Base-by-base conservation (phyloP, 148 eudicot species). In the Rhododendron ferrugineum region DNA sequence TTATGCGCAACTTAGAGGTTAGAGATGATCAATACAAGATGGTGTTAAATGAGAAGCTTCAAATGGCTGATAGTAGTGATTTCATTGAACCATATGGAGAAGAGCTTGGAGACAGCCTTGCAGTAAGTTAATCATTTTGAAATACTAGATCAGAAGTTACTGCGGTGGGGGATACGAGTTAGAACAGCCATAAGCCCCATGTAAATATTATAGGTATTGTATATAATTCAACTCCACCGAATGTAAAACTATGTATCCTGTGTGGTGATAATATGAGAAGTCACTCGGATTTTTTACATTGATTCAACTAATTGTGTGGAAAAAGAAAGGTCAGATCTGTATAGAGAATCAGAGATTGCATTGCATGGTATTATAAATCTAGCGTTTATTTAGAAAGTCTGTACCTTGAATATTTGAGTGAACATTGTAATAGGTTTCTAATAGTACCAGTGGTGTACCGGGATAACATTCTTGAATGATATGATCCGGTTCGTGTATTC, bases 1-100 rank as follows among this genome's bases (percentile, higher is more conserved):
- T 93, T 82, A 93, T 96, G 93, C 97, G 94, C 83, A 91, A 84
- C 79, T 93, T 96, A 58, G 97, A 91, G 79, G 94, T 93, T 85
- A 92, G 91, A 89, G 99, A 96, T 86, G 95, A 90, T 66, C 87
- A 93, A 78, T 95, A 90, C 89, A 93, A 93, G 90, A 84, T 85
- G 23, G 54, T 94, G 88, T 88, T 96, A 28, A 91, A 93, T 89
- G 94, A 93, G 84, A 94, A 92, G 96, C 96, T 94, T 87, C 93
- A 93, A 60, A 85, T 90, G 86, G 86, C 90, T 37, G 94, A 92
- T 88, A 87, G 88, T 81, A 85, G 89, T 80, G 90, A 91, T 79
- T 82, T 88, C 80, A 89, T 92, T 85, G 91, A 93, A 76, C 83
- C 89, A 64, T 89, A 91, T 83, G 84, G 89, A 64, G 86, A 90